phyloP scores from a whole-genome alignment of 176 grass and related monocot species.

The Oryza punctata region DNA sequence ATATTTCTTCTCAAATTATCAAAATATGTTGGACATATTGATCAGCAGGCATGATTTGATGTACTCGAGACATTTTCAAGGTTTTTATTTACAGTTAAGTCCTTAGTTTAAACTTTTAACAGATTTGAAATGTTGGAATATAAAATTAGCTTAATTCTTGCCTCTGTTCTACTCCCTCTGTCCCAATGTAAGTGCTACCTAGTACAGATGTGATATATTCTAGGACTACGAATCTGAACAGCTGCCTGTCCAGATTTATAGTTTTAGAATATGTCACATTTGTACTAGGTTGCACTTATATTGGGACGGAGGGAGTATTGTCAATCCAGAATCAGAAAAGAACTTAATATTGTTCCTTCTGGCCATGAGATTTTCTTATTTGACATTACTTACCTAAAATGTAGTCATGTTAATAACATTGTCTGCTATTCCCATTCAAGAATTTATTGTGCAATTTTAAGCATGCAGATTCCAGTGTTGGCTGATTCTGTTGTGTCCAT shows the following conservation, averaged over 20 bases:
- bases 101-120: slow-evolving; percentile 23
- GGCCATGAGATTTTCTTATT: not conserved
- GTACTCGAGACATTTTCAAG: not conserved
- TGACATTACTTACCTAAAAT: not conserved
- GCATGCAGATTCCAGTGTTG: slow-evolving; percentile 1
- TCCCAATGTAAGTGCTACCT: too few species aligned
- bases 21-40: not conserved
- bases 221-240: too few species aligned
- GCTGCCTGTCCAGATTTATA: too few species aligned
- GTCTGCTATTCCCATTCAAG: not conserved
- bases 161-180: not conserved
- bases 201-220: too few species aligned
- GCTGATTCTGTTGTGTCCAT: slow-evolving; percentile 32
- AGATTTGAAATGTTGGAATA: not conserved
- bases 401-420: not conserved
- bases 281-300: too few species aligned
- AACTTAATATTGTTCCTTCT: slow-evolving; percentile 5
- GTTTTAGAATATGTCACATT: too few species aligned
- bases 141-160: not conserved
- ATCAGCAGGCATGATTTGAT: slow-evolving; percentile 8
- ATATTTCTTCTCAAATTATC: slow-evolving; percentile 5
- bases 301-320: not conserved
- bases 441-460: slow-evolving; percentile 19
- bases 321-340: slow-evolving; percentile 16
- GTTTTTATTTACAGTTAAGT: not conserved